phyloP scores from a whole-genome alignment of 108 stramenopile genomes.

The Heterococcus sp. region DNA sequence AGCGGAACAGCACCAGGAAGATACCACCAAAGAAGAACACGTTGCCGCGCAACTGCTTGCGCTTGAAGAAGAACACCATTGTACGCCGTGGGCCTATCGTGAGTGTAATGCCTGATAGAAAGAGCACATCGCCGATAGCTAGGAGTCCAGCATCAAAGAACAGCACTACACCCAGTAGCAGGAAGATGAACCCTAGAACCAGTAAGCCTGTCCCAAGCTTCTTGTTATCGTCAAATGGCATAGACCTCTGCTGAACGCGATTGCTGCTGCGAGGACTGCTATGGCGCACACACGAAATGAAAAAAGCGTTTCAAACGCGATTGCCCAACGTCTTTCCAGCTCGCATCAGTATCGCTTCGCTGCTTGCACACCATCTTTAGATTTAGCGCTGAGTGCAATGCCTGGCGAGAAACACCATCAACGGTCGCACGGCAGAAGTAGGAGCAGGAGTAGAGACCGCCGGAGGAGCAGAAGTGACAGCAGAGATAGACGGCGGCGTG shows the following conservation, averaged over 20 bases:
- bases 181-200: conserved; percentile 22
- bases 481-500: too few relatives aligned
- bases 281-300: too few relatives aligned
- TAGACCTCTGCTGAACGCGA: not conserved
- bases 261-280: not conserved
- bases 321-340: too few relatives aligned
- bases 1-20: conserved; percentile 11
- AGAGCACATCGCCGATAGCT: conserved; percentile 36
- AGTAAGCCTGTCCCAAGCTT: conserved; percentile 33
- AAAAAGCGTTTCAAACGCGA: too few relatives aligned
- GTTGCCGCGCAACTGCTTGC: conserved; percentile 32
- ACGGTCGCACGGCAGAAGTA: too few relatives aligned
- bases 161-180: conserved; percentile 24
- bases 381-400: too few relatives aligned
- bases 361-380: too few relatives aligned
- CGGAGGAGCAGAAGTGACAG: too few relatives aligned
- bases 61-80: conserved; percentile 41
- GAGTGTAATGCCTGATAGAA: conserved; percentile 35
- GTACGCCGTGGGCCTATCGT: conserved; percentile 27
- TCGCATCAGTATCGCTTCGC: too few relatives aligned
- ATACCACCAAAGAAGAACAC: conserved; percentile 37
- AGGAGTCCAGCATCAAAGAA: conserved; percentile 36
- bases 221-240: conserved; percentile 22
- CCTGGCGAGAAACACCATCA: too few relatives aligned
- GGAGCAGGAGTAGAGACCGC: too few relatives aligned